Evolutionary conservation across 495 filamentous ascomycete species (phyloP), one percentile per base, ranked within the genome.

Genomic region (Hypoxylon fuscum): DNA sequence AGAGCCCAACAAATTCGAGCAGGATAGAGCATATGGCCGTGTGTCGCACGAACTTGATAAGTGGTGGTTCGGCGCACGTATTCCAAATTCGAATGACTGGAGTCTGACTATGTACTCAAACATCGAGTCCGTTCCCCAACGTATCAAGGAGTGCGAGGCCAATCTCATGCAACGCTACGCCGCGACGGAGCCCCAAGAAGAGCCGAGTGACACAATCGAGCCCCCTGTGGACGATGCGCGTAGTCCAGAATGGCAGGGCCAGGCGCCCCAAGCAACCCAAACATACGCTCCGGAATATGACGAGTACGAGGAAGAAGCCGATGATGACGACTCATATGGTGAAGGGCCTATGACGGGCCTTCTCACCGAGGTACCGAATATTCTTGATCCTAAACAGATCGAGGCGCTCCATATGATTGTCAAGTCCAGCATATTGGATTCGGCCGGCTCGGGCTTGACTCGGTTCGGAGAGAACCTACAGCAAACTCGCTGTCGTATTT

Each of bases 351-450:
- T 96, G 73, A 89, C 89, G 23, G 93, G 93, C 25, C 77, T 97
- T 3, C 74, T 97, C 34, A 96, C 93, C 3, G 93, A 96, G 71
- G 90, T 97, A 22, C 93, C 93, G n/a, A 88, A 96, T 54, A 93
- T 96, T 14, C 81, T 97, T 12, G 92, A 93, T 22, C 93, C 93
- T 0, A 90, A 89, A 40, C 93, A 97, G 74, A 97, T 97, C 42
- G 92, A 96, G 72, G 92, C 92, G 5, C 77, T 97, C 52, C 93
- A 95, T 40, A 96, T 97, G 92, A 93, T 96, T 38, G 86, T 96
- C 56, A 93, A 96, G 71, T 90, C 88, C 6, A 92, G 91, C 57
- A 95, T 96, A 46, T 87, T 94, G 14, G 87, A 88, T 67, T 88
- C 84, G 12, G 81, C 86, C 2, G 82, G 81, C 17, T 77, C 82